Conservation (phyloP, 176 grass and related monocot genomes). For the Paspalum vaginatum region DNA sequence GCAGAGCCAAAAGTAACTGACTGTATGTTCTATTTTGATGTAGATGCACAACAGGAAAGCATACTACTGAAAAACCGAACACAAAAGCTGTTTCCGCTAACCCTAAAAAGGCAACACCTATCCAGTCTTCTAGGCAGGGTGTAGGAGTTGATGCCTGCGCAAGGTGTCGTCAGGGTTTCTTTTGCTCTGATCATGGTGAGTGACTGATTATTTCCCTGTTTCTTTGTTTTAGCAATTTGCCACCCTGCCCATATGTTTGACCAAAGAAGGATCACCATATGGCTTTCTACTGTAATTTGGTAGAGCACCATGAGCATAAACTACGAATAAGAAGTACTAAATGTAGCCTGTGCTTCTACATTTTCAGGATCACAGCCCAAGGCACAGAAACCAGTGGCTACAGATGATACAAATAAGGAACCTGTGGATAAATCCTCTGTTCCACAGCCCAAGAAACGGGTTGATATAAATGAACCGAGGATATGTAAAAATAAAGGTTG, state of each 20-base stretch:
- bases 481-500: conserved; percentile 93
- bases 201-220: not conserved
- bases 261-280: not conserved
- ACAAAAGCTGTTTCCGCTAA: conserved; percentile 67
- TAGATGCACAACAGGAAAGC: conserved; percentile 92
- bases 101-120: conserved; percentile 45
- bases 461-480: conserved; percentile 77
- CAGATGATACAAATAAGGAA: conserved; percentile 31
- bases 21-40: conserved; percentile 5
- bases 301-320: not conserved
- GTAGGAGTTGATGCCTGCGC: conserved; percentile 59
- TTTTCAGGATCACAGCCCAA: conserved; percentile 83
- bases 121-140: conserved; percentile 49
- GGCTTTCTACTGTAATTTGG: not conserved
- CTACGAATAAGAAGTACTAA: not conserved
- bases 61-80: conserved; percentile 89
- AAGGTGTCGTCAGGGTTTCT: conserved; percentile 91
- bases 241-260: not conserved
- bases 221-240: not conserved
- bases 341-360: not conserved
- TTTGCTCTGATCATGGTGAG: conserved; percentile 96
- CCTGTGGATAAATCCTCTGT: conserved; percentile 38
- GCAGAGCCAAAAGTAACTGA: conserved; percentile 3
- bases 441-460: conserved; percentile 63
- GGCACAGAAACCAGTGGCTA: conserved; percentile 50